Base-by-base conservation (phyloP, 2,329 filamentous ascomycete species). In the Tolypocladium ophioglossoides region DNA sequence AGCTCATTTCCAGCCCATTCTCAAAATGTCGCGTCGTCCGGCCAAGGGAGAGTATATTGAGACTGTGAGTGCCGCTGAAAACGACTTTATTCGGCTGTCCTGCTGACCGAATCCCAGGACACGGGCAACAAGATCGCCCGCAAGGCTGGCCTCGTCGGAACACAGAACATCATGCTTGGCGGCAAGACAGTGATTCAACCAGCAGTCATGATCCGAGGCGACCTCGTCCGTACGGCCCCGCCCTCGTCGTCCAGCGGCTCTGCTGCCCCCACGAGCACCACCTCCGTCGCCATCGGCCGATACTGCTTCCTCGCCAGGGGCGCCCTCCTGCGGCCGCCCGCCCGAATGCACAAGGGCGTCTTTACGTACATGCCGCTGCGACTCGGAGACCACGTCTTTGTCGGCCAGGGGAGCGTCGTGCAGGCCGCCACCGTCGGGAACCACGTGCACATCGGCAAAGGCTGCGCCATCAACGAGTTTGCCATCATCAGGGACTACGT, bases 41-140 rank as follows among this genome's bases (percentile, higher is more conserved):
- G 78, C 82, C 11, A 95, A 91, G 72, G 89, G 89, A 72, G 91
- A 96, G 72, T 97, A 96, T 69, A 96, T 99, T 58, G 92, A 96
- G 73, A 99, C 94, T 53, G 91, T 95, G 54, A 35, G 11, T 39
- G 12, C 14, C 51, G 24, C 47, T 30, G 41, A 48, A 18, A 38
- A 41, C 46, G 20, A 7, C 5, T 5, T 2, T 18, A 38, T 20
- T 18, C 27, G 32, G 3, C 50, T 40, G 39, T 54, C 50, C 34
- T 48, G 27, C 44, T 48, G 44, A 48, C 44, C 22, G 7, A 8
- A 37, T 52, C 1, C 30, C 62, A 95, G 91, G 92, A 97, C 73
- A 96, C 91, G 3, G 94, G 94, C 61, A 99, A 99, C 80, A 97
- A 97, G 75, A 94, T 99, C 64, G 92, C 91, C 40, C 89, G 94